phyloP scores from a whole-genome alignment of 2,329 filamentous ascomycete species.

The Pleurostoma richardsiae region DNA sequence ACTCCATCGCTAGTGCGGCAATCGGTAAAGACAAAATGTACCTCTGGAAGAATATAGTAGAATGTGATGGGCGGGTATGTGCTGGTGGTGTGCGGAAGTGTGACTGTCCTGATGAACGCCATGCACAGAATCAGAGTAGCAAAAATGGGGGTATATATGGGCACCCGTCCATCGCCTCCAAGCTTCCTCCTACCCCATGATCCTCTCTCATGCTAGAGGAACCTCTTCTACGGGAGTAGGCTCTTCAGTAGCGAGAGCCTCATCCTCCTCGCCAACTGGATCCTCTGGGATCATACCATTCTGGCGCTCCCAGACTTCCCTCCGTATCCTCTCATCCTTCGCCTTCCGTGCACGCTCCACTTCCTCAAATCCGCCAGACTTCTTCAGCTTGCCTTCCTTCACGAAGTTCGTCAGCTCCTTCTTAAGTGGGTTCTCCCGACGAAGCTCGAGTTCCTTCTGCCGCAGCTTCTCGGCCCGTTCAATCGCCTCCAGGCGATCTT shows the following conservation, averaged over 20 bases:
- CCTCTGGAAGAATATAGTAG: no score
- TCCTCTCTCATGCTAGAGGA: slow-evolving; percentile 4
- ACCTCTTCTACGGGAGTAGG: background rate
- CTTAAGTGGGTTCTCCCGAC: slow-evolving; percentile 71
- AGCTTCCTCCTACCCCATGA: slow-evolving; percentile 2
- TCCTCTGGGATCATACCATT: slow-evolving; percentile 49
- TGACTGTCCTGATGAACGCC: background rate
- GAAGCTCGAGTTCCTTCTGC: slow-evolving; percentile 78
- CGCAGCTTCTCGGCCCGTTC: slow-evolving; percentile 92
- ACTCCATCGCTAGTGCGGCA: background rate
- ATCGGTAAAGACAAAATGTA: background rate
- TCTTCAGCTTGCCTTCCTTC: slow-evolving; percentile 86
- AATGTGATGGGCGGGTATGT: background rate
- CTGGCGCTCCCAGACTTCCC: slow-evolving; percentile 69
- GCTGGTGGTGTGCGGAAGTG: no score
- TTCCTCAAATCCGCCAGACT: slow-evolving; percentile 92
- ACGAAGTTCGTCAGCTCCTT: slow-evolving; percentile 84
- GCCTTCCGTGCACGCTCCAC: slow-evolving; percentile 77
- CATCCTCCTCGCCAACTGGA: slow-evolving; percentile 28
- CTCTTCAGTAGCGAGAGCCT: slow-evolving; percentile 6
- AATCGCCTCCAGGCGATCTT: slow-evolving; percentile 88
- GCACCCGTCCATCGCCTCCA: no score
- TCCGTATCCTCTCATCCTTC: slow-evolving; percentile 82
- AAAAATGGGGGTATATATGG: background rate
- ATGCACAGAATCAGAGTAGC: background rate